These are phyloP conservation scores for Phyllosticta paracitricarpa DNA, from an alignment of 2,329 filamentous ascomycete genomes.

Conservation along the genomic window DNA sequence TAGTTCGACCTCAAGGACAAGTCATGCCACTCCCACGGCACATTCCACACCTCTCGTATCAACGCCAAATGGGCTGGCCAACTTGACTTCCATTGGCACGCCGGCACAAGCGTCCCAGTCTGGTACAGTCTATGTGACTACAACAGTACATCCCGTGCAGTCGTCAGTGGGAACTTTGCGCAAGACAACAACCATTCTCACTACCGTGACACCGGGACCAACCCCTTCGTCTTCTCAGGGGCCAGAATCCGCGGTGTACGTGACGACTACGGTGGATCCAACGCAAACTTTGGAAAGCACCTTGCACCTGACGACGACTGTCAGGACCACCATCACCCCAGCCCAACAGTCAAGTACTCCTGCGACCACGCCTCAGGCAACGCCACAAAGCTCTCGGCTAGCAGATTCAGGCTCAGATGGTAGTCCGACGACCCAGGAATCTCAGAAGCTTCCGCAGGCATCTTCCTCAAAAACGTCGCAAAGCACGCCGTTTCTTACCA, in stretches of 20 bases:
- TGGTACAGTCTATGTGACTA: not conserved
- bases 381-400: not conserved
- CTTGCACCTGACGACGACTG: not conserved
- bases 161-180: not conserved
- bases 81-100: not conserved
- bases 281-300: not conserved
- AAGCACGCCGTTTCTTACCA: not conserved
- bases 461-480: not conserved
- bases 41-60: not conserved
- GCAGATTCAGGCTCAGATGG: not conserved
- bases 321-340: not conserved
- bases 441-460: not conserved
- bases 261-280: not conserved
- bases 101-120: not conserved
- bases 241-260: not conserved
- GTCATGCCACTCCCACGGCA: not conserved
- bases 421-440: not conserved
- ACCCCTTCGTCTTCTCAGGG: not conserved
- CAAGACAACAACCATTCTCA: not conserved
- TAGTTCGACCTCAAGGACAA: not conserved
- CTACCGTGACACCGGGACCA: not conserved
- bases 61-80: not conserved
- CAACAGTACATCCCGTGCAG: not conserved
- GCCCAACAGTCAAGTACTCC: not conserved
- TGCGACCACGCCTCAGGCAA: not conserved